Evolutionary conservation across 106 monocot genomes (phyloP).

Genomic region (Vanilla planifolia): DNA sequence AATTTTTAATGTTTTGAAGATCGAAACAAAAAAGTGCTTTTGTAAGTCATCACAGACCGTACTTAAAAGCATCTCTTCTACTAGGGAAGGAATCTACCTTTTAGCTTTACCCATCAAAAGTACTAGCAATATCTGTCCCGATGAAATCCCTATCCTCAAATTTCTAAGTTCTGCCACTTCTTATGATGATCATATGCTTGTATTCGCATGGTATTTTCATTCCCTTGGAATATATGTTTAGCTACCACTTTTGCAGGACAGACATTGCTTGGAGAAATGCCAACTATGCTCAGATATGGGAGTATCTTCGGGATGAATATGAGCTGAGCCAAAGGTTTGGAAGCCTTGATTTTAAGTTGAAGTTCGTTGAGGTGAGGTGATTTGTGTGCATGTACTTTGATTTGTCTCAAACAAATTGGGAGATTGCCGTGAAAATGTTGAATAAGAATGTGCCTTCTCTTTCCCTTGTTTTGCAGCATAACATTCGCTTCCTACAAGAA

Average conservation of each 20-base stretch:
- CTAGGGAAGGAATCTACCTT: too few relatives aligned
- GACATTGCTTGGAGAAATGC: slow-evolving; percentile 99
- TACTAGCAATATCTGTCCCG: too few relatives aligned
- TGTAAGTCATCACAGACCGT: too few relatives aligned
- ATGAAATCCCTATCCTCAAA: too few relatives aligned
- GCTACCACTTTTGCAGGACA: slow-evolving; percentile 34
- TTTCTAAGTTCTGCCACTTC: too few relatives aligned
- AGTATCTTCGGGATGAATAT: slow-evolving; percentile 94
- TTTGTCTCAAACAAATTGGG: too few relatives aligned
- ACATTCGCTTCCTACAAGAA: slow-evolving; percentile 92
- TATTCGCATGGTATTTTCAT: too few relatives aligned
- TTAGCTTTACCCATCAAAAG: too few relatives aligned
- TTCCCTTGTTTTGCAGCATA: slow-evolving; percentile 59
- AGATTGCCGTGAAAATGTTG: not conserved
- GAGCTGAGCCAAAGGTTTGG: slow-evolving; percentile 95
- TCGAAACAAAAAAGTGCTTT: too few relatives aligned
- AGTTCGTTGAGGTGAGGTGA: slow-evolving; percentile 87
- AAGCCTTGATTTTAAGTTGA: slow-evolving; percentile 92
- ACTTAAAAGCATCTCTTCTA: too few relatives aligned
- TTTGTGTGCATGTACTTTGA: not conserved
- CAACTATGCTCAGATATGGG: slow-evolving; percentile 98
- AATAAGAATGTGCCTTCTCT: not conserved
- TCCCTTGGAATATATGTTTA: not conserved
- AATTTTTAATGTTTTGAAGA: too few relatives aligned
- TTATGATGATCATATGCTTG: too few relatives aligned